phyloP scores from a whole-genome alignment of 495 filamentous ascomycete genomes.

The Cenococcum geophilum region DNA sequence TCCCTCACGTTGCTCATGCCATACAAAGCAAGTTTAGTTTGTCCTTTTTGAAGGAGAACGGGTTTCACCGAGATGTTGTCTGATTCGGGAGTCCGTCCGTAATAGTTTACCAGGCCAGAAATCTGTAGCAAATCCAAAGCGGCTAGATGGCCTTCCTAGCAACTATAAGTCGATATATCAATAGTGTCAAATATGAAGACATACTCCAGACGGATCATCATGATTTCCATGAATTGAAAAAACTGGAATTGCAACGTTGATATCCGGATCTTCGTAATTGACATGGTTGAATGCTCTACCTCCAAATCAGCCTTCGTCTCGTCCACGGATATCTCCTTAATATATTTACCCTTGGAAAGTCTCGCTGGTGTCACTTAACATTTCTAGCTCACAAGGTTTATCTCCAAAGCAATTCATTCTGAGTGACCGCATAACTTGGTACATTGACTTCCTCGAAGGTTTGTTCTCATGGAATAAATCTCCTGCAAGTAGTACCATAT shows the following conservation, averaged over 20 bases:
- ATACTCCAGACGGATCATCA: slow-evolving; percentile 82
- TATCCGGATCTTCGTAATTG: slow-evolving; percentile 96
- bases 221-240: slow-evolving; percentile 99
- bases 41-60: slow-evolving; percentile 85
- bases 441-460: slow-evolving; percentile 92
- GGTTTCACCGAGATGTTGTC: slow-evolving; percentile 91
- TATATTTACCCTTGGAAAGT: slow-evolving; percentile 60
- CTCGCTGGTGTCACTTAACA: slow-evolving; percentile 86
- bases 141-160: slow-evolving; percentile 73
- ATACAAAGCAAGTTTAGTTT: slow-evolving; percentile 89
- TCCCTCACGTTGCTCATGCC: slow-evolving; percentile 96
- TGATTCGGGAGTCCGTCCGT: slow-evolving; percentile 81
- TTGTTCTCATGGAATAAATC: slow-evolving; percentile 99
- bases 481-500: slow-evolving; percentile 92
- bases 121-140: slow-evolving; percentile 87
- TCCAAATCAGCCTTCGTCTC: not conserved
- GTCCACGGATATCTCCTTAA: not conserved
- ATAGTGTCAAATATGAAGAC: slow-evolving; percentile 1
- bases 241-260: slow-evolving; percentile 94
- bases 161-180: slow-evolving; percentile 21
- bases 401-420: slow-evolving; percentile 90
- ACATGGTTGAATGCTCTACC: slow-evolving; percentile 74
- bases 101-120: slow-evolving; percentile 91
- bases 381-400: slow-evolving; percentile 91
- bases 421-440: slow-evolving; percentile 90